Evolutionary conservation across 2,329 filamentous ascomycete species (phyloP), one percentile per base, ranked within the genome.

Genomic region (Cytospora schulzeri): DNA sequence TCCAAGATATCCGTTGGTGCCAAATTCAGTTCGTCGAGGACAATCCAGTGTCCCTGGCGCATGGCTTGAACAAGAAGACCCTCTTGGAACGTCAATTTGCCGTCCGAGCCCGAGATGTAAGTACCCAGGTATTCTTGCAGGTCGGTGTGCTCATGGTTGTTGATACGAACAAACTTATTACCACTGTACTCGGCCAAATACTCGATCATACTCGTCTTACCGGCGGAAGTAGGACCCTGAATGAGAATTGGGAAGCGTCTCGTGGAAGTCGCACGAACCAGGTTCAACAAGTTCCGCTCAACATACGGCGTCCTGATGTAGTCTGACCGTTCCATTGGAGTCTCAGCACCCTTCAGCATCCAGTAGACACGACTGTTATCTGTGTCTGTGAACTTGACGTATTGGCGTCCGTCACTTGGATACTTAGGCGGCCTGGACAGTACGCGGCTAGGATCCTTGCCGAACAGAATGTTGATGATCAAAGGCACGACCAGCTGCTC

Each of bases 191-290:
- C 95, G n/a, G 96, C 94, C 45, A 99, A 84, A 74, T 97, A 97
- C 76, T 98, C 94, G 51, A 99, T 96, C 95, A 99, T 99, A 76
- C 94, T 98, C 0, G 95, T 99, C 78, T 99, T 99, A 68, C 95
- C 95, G 15, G 94, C 91, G 6, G 96, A 99, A 0, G 95, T 99
- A 15, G 96, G 95, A 4, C 95, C 95, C 76, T 99, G 95, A 24
- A 99, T 91, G 12, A 99, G 83, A 57, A 99, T 92, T 0, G 95
- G 96, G 74, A 97, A 99, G 57, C 91, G 87, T 41, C 93, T 83
- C 5, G 94, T 99, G 0, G 94, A 98, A 19, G 93, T 93, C 3
- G 95, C 96, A 72, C 96, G 86, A 14, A 98, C 94, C 31, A 99
- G 79, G 71, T 99, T 99, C 70, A 97, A 87, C 69, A 99, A 83